Evolutionary conservation across 768 basidiomycete species (phyloP).

Genomic region (Termitomyces sp.): DNA sequence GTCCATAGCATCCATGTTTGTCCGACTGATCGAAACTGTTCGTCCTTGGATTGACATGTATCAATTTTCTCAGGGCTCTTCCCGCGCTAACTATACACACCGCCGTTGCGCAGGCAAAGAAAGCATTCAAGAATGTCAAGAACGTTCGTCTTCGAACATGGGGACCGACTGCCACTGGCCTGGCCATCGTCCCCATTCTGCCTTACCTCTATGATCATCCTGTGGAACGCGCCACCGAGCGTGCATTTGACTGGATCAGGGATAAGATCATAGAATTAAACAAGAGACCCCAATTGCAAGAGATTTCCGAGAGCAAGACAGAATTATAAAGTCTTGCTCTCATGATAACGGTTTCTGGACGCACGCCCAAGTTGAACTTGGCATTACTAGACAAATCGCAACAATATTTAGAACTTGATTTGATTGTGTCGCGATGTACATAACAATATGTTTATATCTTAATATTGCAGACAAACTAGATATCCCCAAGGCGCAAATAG

Average conservation of each 20-base stretch:
- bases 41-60: constrained; percentile 2
- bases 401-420: neutral
- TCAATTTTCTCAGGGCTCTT: constrained; percentile 49
- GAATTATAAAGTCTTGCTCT: constrained; percentile 6
- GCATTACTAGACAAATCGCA: neutral
- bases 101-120: constrained; percentile 67
- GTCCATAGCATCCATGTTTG: constrained; percentile 76
- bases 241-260: constrained; percentile 66
- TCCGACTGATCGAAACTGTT: constrained; percentile 11
- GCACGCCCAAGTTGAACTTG: neutral
- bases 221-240: constrained; percentile 65
- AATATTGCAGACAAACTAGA: constrained; percentile 1
- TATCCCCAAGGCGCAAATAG: constrained; percentile 1
- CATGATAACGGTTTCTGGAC: neutral
- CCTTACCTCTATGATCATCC: constrained; percentile 80
- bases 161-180: constrained; percentile 72
- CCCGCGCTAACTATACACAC: constrained; percentile 86
- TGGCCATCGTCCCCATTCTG: constrained; percentile 67
- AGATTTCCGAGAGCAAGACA: constrained; percentile 7
- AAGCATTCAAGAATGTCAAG: constrained; percentile 52
- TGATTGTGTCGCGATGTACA: constrained; percentile 3
- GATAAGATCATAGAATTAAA: constrained; percentile 41
- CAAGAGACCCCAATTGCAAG: constrained; percentile 3
- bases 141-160: constrained; percentile 58
- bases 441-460: constrained; percentile 9